Evolutionary conservation across 2,329 filamentous ascomycete genomes (phyloP).

Genomic region (Monosporascus sp.): DNA sequence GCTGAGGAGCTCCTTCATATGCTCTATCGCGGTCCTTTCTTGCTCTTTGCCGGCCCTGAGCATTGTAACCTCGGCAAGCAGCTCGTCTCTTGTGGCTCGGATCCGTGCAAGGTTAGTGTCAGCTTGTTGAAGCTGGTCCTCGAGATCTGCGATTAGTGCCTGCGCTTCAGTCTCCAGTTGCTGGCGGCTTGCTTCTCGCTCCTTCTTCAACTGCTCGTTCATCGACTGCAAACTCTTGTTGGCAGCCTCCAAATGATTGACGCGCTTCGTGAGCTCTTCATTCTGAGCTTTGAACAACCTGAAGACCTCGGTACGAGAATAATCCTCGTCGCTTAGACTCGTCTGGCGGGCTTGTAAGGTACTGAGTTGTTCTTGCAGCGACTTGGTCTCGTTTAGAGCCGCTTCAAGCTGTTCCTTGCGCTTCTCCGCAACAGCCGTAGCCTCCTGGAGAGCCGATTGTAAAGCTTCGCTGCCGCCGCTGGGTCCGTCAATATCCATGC

Average conservation of each 20-base stretch:
- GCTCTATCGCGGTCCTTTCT: conserved; percentile 62
- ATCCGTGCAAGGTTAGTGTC: conserved; percentile 86
- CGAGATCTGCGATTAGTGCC: conserved; percentile 67
- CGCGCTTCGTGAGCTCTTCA: conserved; percentile 85
- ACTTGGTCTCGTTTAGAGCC: conserved; percentile 71
- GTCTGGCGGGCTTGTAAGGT: conserved; percentile 64
- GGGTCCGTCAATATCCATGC: conserved; percentile 48
- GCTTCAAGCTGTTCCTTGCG: conserved; percentile 85
- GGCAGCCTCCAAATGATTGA: conserved; percentile 86
- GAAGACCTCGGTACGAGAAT: conserved; percentile 86
- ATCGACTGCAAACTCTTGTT: conserved; percentile 83
- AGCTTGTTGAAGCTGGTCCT: conserved; percentile 72
- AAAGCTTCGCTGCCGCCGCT: conserved; percentile 60
- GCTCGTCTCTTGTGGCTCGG: conserved; percentile 77
- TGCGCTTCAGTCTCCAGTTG: conserved; percentile 80
- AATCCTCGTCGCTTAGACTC: conserved; percentile 84
- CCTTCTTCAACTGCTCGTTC: conserved; percentile 76
- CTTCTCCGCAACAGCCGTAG: conserved; percentile 69
- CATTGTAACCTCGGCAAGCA: conserved; percentile 74
- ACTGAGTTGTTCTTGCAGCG: conserved; percentile 73
- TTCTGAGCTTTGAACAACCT: conserved; percentile 86
- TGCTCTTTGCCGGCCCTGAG: conserved; percentile 77
- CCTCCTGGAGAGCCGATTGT: conserved; percentile 72
- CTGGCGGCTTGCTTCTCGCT: conserved; percentile 75
- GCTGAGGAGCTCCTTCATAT: conserved; percentile 73